Base-by-base conservation (phyloP, 176 grass and related monocot species). In the Tillandsia fasciculata region DNA sequence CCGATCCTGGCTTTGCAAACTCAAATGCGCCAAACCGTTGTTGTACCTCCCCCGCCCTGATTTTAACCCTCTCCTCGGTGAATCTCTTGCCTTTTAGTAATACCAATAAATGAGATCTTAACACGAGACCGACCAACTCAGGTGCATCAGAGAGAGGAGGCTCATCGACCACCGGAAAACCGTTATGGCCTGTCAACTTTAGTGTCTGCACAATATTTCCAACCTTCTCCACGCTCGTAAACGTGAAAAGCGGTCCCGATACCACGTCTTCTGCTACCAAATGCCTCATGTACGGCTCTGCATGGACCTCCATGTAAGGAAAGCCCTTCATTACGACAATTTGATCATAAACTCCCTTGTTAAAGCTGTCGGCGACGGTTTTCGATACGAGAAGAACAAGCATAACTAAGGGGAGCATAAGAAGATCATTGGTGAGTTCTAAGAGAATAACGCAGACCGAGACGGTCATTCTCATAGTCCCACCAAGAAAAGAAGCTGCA, bases 391-490 rank as follows among this genome's bases (percentile, higher is more conserved):
- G 84, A 69, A 94, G 90, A 64, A 99, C 95, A 10, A 99, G 86
- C 95, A 99, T 99, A 63, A 93, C 87, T 69, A 99, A 73, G 2
- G 84, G 95, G 52, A 94, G 95, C 90, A 99, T 82, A 12, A 73
- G 84, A 11, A 94, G 87, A 10, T 99, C 87, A 77, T 99, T 93
- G 2, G 95, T 94, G 54, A 99, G 87, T 80, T 99, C 95, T 15
- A 99, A 81, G 53, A 99, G 83, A 65, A 99, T 99, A 63, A 99
- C 87, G 0, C 90, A 94, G 23, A 99, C 87, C 5, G 90, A 94
- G 3, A 99, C 95, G 0, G 95, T 99, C 90, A 94, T 99, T 51
- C 95, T 89, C 95, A 94, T 99, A 27, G 95, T 90, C 63, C 95
- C 90, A 75, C 84, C 90, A 0, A 99, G 84, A 74, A 99, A 93